phyloP scores from a whole-genome alignment of 2,329 filamentous ascomycete species.

The Trichoderma semiorbis region DNA sequence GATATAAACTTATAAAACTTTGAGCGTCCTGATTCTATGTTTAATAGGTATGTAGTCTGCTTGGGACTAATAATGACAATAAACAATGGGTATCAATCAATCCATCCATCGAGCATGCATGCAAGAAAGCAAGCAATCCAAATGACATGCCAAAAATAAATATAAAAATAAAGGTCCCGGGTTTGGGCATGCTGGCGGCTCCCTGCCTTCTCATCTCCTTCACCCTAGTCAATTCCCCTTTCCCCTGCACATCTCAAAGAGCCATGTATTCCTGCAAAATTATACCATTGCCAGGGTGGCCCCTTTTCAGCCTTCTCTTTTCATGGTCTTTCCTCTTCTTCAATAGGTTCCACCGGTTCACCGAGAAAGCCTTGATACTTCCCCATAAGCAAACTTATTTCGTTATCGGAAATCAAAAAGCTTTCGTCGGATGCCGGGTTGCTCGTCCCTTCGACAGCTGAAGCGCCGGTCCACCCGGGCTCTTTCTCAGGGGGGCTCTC shows the following conservation, averaged over 20 bases:
- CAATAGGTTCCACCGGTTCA: slow-evolving; percentile 35
- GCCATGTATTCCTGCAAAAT: not conserved
- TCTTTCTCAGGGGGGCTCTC: slow-evolving; percentile 28
- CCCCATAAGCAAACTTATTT: slow-evolving; percentile 37
- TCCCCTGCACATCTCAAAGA: not conserved
- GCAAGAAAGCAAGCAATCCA: slow-evolving; percentile 16
- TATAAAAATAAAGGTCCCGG: not conserved
- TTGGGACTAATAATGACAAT: not conserved
- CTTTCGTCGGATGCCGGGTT: slow-evolving; percentile 29
- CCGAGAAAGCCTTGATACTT: slow-evolving; percentile 34
- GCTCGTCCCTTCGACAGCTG: slow-evolving; percentile 20
- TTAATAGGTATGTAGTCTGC: not conserved
- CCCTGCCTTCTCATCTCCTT: slow-evolving; percentile 3
- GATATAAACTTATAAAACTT: not conserved
- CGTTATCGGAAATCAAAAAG: slow-evolving; percentile 32
- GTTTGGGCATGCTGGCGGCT: not conserved
- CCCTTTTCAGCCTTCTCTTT: slow-evolving; percentile 17
- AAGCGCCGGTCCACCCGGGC: slow-evolving; percentile 26
- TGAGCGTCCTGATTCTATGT: not conserved
- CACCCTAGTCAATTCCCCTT: not conserved
- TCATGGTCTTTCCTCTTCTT: slow-evolving; percentile 36
- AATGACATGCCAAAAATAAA: slow-evolving; percentile 18
- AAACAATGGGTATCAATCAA: slow-evolving; percentile 22
- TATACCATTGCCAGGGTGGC: not conserved
- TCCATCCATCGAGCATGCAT: not conserved